These are phyloP conservation scores for Maudiozyma pseudohumilis DNA, from an alignment of 805 yeast species.

Conservation along the genomic window DNA sequence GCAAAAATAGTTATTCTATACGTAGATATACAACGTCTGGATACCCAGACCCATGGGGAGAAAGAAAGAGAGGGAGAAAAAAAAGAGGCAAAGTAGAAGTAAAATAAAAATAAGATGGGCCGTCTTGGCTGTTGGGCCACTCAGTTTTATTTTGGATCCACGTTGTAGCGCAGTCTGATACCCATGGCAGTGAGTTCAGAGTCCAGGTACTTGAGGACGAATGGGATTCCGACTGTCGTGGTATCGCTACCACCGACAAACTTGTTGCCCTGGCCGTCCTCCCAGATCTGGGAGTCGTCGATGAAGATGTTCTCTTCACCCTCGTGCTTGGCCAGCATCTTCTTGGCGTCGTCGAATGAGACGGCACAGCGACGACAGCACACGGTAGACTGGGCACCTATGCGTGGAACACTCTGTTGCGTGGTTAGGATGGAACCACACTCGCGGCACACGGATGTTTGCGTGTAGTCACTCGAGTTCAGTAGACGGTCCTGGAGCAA, in stretches of 20 bases:
- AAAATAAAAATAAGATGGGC: too few relatives aligned
- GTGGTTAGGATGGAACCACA: conserved; percentile 92
- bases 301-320: conserved; percentile 34
- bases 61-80: too few relatives aligned
- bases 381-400: conserved; percentile 67
- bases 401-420: conserved; percentile 82
- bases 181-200: conserved; percentile 98
- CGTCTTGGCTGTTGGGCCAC: too few relatives aligned
- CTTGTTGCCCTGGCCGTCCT: conserved; percentile 89
- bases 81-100: too few relatives aligned
- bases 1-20: too few relatives aligned
- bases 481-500: conserved; percentile 87
- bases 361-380: conserved; percentile 89
- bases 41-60: too few relatives aligned
- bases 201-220: conserved; percentile 88
- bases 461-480: conserved; percentile 93
- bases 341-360: conserved; percentile 48
- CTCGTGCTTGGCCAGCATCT: conserved; percentile 29
- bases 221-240: conserved; percentile 94
- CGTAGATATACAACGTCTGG: too few relatives aligned
- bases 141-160: conserved; percentile 53
- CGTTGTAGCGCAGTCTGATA: conserved; percentile 82
- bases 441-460: conserved; percentile 76
- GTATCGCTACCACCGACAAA: conserved; percentile 89
- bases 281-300: conserved; percentile 79